Percentiles rank a stretch among this genome's conserved stretches.
These are phyloP conservation scores for Globisporangium alternatum DNA, from an alignment of 352 stramenopile genomes.

Conservation along the genomic window DNA sequence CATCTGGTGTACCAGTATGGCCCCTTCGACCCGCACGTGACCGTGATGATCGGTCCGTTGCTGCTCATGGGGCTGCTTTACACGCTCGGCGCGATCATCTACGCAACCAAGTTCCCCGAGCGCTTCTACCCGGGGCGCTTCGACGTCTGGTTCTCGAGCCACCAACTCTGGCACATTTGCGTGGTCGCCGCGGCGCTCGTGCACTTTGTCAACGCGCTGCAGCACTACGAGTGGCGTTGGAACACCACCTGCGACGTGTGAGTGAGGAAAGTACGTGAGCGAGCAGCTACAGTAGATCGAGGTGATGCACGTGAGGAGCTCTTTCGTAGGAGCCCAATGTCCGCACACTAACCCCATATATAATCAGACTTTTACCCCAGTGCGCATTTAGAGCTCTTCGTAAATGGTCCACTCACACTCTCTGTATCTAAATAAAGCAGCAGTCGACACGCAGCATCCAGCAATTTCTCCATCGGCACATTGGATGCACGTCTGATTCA, in stretches of 20 bases:
- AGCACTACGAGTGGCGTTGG: constrained; percentile 87
- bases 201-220: constrained; percentile 78
- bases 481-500: not conserved
- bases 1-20: constrained; percentile 79
- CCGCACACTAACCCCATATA: constrained; percentile 1
- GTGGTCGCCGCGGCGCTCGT: constrained; percentile 83
- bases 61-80: constrained; percentile 77
- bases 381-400: not conserved
- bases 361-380: not conserved
- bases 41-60: constrained; percentile 78
- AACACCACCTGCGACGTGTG: constrained; percentile 76
- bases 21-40: constrained; percentile 78
- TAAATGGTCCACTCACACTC: not conserved
- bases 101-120: constrained; percentile 83
- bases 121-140: constrained; percentile 82
- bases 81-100: constrained; percentile 79
- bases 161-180: constrained; percentile 89
- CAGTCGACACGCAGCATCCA: not conserved
- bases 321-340: not conserved
- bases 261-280: not conserved
- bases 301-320: not conserved
- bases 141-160: constrained; percentile 83
- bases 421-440: constrained; percentile 1
- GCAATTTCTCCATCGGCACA: not conserved
- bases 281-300: not conserved